phyloP scores from a whole-genome alignment of 352 stramenopile genomes.

The Hyphochytrium catenoides region DNA sequence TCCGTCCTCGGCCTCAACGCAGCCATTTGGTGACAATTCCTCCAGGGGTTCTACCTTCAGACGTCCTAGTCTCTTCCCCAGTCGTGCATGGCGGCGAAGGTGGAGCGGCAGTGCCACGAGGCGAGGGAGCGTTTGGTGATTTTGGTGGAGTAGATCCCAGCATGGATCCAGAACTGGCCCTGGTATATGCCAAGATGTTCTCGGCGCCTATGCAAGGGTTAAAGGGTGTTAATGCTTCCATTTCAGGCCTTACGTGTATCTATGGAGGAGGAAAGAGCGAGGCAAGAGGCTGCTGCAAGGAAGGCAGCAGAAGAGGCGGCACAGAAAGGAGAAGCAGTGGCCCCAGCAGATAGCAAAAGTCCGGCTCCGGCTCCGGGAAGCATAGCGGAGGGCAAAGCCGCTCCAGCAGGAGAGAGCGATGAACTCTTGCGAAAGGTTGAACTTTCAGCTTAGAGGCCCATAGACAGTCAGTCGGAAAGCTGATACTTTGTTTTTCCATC shows the following conservation, averaged over 20 bases:
- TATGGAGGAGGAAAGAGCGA: constrained; percentile 93
- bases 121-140: constrained; percentile 58
- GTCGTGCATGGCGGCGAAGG: constrained; percentile 71
- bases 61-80: constrained; percentile 86
- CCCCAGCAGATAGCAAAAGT: constrained; percentile 7
- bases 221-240: constrained; percentile 1
- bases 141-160: constrained; percentile 91
- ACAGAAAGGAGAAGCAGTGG: constrained; percentile 9
- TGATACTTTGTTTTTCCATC: no score
- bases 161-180: constrained; percentile 93
- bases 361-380: constrained; percentile 9
- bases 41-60: constrained; percentile 81
- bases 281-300: constrained; percentile 78
- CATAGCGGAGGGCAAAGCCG: not conserved
- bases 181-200: constrained; percentile 29
- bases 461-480: no score
- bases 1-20: not conserved
- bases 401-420: no score
- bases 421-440: no score
- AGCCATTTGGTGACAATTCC: constrained; percentile 90
- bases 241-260: constrained; percentile 72
- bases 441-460: no score
- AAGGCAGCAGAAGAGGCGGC: constrained; percentile 41
- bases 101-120: constrained; percentile 12
- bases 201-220: no score